phyloP scores from a whole-genome alignment of 225 moss, liverwort and hornwort species.

The Marchantia polymorpha region DNA sequence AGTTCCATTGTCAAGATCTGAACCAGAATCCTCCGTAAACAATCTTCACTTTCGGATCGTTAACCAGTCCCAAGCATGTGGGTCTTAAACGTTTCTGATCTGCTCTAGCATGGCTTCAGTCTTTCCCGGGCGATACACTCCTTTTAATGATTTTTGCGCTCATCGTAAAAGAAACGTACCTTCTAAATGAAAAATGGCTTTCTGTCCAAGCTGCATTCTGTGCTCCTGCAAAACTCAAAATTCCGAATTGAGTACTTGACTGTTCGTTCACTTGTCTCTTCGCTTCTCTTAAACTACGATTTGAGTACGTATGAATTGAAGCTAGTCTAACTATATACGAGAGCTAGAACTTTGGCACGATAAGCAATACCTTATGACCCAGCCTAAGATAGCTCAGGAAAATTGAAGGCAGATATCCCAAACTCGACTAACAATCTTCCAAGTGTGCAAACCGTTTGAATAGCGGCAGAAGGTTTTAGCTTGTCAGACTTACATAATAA shows the following conservation, averaged over 20 bases:
- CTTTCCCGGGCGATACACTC: not conserved
- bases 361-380: not conserved
- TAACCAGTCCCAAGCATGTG: too few species aligned
- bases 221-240: constrained; percentile 60
- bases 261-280: not conserved
- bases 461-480: not conserved
- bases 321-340: not conserved
- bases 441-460: not conserved
- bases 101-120: too few species aligned
- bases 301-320: not conserved
- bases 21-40: too few species aligned
- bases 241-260: not conserved
- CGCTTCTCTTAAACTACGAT: not conserved
- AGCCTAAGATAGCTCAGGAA: not conserved
- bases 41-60: too few species aligned
- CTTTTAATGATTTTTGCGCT: not conserved
- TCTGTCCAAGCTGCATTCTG: constrained; percentile 93
- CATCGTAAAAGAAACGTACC: constrained; percentile 33
- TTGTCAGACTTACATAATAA: constrained; percentile 51
- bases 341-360: not conserved
- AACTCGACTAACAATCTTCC: not conserved
- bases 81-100: too few species aligned
- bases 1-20: too few species aligned
- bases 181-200: constrained; percentile 82
- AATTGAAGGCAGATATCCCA: not conserved